Conservation (phyloP, 2,329 filamentous ascomycete genomes). For the Diaporthe sp. region DNA sequence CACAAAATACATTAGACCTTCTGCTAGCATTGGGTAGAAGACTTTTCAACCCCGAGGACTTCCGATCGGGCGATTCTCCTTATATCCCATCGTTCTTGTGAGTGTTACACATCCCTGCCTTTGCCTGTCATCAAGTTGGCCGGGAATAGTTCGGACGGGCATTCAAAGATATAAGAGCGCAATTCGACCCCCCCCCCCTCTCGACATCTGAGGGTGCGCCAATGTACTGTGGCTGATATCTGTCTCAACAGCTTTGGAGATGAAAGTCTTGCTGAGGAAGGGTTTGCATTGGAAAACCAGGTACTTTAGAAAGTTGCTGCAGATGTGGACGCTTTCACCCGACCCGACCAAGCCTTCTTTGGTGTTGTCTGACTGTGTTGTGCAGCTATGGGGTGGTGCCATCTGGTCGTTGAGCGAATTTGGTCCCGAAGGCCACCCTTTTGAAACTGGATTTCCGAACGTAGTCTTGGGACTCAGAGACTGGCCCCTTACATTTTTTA, state of each 20-base stretch:
- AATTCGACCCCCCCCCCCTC: not conserved
- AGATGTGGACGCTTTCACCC: too few species aligned
- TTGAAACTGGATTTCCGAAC: not conserved
- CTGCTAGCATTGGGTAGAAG: not conserved
- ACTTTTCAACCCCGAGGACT: not conserved
- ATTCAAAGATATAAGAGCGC: not conserved
- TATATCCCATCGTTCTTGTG: too few species aligned
- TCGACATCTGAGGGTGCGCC: not conserved
- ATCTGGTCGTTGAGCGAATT: not conserved
- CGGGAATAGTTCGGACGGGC: not conserved
- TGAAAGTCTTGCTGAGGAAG: not conserved
- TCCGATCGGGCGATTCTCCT: not conserved
- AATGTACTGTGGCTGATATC: not conserved
- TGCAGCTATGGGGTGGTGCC: not conserved
- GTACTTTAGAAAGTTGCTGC: not conserved
- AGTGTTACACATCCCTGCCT: too few species aligned
- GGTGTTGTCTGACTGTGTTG: not conserved
- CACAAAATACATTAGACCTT: not conserved
- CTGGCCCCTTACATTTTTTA: not conserved
- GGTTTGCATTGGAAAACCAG: not conserved
- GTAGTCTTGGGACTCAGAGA: not conserved
- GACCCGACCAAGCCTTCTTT: not conserved
- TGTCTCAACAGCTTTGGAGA: not conserved
- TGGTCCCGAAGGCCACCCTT: not conserved
- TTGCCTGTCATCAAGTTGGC: not conserved